Percentiles rank a stretch among this genome's conserved stretches.
These are phyloP conservation scores for Aspergillus sclerotiicarbonarius DNA, from an alignment of 495 filamentous ascomycete species.

Conservation along the genomic window DNA sequence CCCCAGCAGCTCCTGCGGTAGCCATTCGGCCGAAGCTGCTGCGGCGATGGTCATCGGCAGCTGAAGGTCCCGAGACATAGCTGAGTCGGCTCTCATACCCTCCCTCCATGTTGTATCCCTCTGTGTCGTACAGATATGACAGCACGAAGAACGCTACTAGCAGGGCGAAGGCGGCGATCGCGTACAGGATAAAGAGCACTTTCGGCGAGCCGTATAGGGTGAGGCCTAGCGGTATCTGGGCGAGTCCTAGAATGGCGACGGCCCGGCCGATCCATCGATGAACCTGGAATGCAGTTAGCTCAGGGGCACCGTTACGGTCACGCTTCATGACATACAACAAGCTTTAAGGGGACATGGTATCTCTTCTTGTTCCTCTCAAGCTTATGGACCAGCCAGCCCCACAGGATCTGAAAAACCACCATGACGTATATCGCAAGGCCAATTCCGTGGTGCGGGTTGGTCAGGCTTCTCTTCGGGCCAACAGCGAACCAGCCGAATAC, in stretches of 20 bases:
- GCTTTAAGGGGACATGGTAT: conserved; percentile 59
- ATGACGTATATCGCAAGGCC: conserved; percentile 86
- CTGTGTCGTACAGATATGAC: conserved; percentile 58
- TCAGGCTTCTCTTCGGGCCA: conserved; percentile 70
- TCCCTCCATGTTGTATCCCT: conserved; percentile 44
- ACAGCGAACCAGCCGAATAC: conserved; percentile 77
- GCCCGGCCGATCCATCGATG: conserved; percentile 85
- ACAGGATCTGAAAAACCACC: conserved; percentile 75
- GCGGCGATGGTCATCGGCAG: conserved; percentile 32
- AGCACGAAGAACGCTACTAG: conserved; percentile 71
- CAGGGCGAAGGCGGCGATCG: conserved; percentile 67
- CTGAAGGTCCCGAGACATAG: conserved; percentile 45
- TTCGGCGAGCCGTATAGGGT: conserved; percentile 91
- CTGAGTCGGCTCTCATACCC: conserved; percentile 54
- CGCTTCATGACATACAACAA: conserved; percentile 55
- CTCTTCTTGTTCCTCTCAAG: conserved; percentile 59
- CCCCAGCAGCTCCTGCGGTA: conserved; percentile 57
- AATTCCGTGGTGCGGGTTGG: conserved; percentile 95
- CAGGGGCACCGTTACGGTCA: neutral
- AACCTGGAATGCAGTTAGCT: conserved; percentile 38
- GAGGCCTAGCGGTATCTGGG: conserved; percentile 85
- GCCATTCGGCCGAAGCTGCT: conserved; percentile 38
- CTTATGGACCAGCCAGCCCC: conserved; percentile 68
- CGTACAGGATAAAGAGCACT: conserved; percentile 77
- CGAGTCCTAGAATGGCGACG: conserved; percentile 74